These are phyloP conservation scores for Akanthomyces uredinophilus DNA, from an alignment of 2,329 filamentous ascomycete species.

Conservation along the genomic window DNA sequence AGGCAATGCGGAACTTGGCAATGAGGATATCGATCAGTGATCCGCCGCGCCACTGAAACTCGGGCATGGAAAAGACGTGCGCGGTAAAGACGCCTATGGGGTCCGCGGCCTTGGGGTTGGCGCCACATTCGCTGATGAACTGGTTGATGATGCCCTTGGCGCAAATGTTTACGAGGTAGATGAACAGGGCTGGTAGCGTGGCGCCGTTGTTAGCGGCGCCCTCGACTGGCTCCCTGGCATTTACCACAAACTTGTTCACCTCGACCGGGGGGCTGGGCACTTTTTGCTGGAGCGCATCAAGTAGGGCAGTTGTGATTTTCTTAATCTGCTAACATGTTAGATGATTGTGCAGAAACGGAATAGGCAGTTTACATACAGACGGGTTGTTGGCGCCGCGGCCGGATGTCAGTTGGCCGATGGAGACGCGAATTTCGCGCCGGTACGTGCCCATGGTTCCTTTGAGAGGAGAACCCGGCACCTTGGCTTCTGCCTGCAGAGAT, in stretches of 20 bases:
- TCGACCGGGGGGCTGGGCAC: slow-evolving; percentile 51
- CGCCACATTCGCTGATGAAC: slow-evolving; percentile 60
- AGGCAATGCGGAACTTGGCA: slow-evolving; percentile 73
- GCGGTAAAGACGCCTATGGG: slow-evolving; percentile 73
- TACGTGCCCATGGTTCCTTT: slow-evolving; percentile 66
- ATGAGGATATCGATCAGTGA: slow-evolving; percentile 79
- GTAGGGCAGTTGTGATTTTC: slow-evolving; percentile 39
- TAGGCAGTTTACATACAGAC: slow-evolving; percentile 28
- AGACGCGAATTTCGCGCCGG: slow-evolving; percentile 65
- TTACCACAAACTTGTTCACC: slow-evolving; percentile 48
- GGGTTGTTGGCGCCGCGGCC: slow-evolving; percentile 56
- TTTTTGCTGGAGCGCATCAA: slow-evolving; percentile 46
- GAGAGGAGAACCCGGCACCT: slow-evolving; percentile 41
- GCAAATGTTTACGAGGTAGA: slow-evolving; percentile 74
- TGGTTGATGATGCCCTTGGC: slow-evolving; percentile 68
- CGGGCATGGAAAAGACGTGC: slow-evolving; percentile 65
- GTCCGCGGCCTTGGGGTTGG: slow-evolving; percentile 63
- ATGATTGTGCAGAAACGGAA: not conserved
- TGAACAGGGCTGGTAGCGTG: slow-evolving; percentile 57
- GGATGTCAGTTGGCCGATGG: slow-evolving; percentile 66
- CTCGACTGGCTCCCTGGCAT: slow-evolving; percentile 41
- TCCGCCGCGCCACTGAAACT: slow-evolving; percentile 61
- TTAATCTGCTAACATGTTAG: slow-evolving; percentile 26
- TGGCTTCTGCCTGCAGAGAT: slow-evolving; percentile 51
- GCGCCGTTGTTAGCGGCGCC: slow-evolving; percentile 47